Evolutionary conservation across 306 rosid species (phyloP).

Genomic region (Dryas drummondii): DNA sequence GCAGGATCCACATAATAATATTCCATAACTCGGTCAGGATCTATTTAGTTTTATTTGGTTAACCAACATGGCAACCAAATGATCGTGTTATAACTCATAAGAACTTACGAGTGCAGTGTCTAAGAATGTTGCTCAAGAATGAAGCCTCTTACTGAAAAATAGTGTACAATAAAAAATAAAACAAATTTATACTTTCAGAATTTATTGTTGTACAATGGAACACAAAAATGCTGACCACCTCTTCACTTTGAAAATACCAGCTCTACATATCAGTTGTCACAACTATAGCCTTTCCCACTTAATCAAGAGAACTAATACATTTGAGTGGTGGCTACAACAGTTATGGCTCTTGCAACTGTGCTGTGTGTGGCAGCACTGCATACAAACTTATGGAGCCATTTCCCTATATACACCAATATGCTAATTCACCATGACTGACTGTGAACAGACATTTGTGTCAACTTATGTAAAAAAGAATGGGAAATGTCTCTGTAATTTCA

Average conservation of each 20-base stretch:
- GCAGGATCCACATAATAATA: too few species aligned
- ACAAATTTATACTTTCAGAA: neutral
- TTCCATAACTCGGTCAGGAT: too few species aligned
- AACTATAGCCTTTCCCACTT: neutral
- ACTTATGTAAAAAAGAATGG: conserved; percentile 7
- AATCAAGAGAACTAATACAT: neutral
- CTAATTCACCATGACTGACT: conserved; percentile 1
- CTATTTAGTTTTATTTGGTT: too few species aligned
- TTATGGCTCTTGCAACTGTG: too few species aligned
- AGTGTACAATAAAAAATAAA: neutral
- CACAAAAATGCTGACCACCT: neutral
- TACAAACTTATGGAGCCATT: neutral
- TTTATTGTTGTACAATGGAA: neutral
- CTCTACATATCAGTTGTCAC: neutral
- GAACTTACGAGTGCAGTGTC: too few species aligned
- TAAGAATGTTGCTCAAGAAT: too few species aligned
- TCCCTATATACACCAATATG: neutral
- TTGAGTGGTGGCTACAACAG: too few species aligned
- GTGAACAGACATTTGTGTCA: neutral
- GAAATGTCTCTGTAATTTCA: neutral
- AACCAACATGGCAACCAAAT: too few species aligned
- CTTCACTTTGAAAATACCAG: neutral
- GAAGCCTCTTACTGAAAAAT: too few species aligned
- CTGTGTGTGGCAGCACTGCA: neutral
- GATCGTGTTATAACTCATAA: too few species aligned